phyloP scores from a whole-genome alignment of 176 grass and related monocot genomes.

The Tillandsia leiboldiana region DNA sequence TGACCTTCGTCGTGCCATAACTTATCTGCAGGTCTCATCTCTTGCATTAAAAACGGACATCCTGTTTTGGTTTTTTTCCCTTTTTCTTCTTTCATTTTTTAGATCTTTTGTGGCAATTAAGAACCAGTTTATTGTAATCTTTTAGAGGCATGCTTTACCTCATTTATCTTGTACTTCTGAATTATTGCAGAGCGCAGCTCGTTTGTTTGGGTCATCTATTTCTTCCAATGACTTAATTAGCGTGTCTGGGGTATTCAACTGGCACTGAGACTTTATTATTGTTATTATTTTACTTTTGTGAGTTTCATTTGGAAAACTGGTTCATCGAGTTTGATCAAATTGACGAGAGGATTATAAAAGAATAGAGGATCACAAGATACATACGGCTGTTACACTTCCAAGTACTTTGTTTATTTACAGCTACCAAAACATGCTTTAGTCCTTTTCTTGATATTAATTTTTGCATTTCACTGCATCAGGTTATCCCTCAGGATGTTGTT shows the following conservation, averaged over 20 bases:
- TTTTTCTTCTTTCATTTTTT: background rate
- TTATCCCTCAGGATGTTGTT: slow-evolving; percentile 73
- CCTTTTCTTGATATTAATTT: background rate
- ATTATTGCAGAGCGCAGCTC: slow-evolving; percentile 78
- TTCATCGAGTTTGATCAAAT: background rate
- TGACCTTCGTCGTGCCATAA: slow-evolving; percentile 95
- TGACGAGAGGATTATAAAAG: slow-evolving; percentile 4
- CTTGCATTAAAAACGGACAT: background rate
- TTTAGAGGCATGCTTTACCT: background rate
- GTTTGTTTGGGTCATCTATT: slow-evolving; percentile 82
- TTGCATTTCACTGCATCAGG: slow-evolving; percentile 36
- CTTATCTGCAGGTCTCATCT: slow-evolving; percentile 78
- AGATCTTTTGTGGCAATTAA: background rate
- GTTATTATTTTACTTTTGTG: background rate
- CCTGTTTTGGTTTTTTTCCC: background rate
- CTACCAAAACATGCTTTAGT: slow-evolving; percentile 9
- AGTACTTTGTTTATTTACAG: slow-evolving; percentile 1
- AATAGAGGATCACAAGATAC: background rate
- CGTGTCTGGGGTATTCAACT: slow-evolving; percentile 76
- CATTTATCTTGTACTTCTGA: background rate
- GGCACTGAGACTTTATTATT: background rate
- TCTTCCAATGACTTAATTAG: slow-evolving; percentile 81
- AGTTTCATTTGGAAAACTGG: background rate
- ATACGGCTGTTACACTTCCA: background rate
- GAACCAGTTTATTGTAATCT: background rate